Conservation (phyloP, 495 filamentous ascomycete genomes). For the Xylaria bambusicola region DNA sequence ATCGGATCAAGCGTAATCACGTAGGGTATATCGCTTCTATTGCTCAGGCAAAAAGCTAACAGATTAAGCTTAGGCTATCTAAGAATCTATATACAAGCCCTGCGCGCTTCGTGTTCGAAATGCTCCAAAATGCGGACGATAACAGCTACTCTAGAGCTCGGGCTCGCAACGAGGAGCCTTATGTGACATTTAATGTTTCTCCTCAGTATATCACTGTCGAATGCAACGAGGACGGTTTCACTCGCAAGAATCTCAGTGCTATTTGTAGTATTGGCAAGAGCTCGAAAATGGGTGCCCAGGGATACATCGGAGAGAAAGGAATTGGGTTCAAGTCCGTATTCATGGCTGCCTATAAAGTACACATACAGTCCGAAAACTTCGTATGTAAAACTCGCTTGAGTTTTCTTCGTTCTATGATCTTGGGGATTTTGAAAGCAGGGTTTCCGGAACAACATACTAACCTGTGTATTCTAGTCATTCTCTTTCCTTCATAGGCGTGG, state of each 20-base stretch:
- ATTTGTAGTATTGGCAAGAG: conserved; percentile 42
- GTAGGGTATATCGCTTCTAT: background rate
- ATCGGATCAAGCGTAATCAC: background rate
- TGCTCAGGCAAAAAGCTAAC: background rate
- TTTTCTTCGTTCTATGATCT: background rate
- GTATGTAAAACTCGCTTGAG: background rate
- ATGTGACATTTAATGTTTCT: too few relatives aligned
- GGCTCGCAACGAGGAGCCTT: too few relatives aligned
- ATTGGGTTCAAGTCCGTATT: conserved; percentile 60
- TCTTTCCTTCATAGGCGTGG: conserved; percentile 37
- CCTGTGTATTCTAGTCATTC: conserved; percentile 41
- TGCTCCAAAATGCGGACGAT: conserved; percentile 32
- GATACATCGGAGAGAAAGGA: conserved; percentile 55
- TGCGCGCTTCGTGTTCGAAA: conserved; percentile 43
- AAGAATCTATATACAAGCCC: conserved; percentile 41
- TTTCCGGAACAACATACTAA: too few relatives aligned
- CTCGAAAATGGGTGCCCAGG: conserved; percentile 39
- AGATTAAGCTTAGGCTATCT: conserved; percentile 29
- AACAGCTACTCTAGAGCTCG: too few relatives aligned
- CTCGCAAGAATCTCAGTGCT: conserved; percentile 34
- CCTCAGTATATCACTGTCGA: too few relatives aligned
- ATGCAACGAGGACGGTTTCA: conserved; percentile 46
- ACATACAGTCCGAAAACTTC: conserved; percentile 49
- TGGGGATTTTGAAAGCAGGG: too few relatives aligned
- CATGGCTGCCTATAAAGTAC: conserved; percentile 47